Evolutionary conservation across 2,329 filamentous ascomycete species (phyloP).

Genomic region (Amesomyces nigricolor): DNA sequence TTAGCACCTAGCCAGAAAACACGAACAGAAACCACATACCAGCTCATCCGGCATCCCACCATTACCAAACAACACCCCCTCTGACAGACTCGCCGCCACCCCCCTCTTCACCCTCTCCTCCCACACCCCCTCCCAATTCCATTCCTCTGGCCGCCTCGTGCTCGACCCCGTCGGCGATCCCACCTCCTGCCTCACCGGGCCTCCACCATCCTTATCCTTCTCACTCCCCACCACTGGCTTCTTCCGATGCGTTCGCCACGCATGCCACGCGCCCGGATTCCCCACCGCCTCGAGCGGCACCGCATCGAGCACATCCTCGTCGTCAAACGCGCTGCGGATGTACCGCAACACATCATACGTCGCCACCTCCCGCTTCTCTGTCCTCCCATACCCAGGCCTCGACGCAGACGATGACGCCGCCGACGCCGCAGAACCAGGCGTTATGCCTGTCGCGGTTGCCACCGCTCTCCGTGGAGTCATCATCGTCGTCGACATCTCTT

Average conservation of each 20-base stretch:
- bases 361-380: conserved; percentile 37
- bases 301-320: conserved; percentile 68
- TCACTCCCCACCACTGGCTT: conserved; percentile 29
- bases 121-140: conserved; percentile 99
- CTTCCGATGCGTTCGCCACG: conserved; percentile 70
- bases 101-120: conserved; percentile 79
- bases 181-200: not conserved
- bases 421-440: conserved; percentile 5
- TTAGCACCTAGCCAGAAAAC: conserved; percentile 16
- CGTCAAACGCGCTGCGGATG: conserved; percentile 74
- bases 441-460: conserved; percentile 14
- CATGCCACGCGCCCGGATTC: conserved; percentile 89
- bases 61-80: conserved; percentile 70
- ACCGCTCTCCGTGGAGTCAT: conserved; percentile 11
- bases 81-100: conserved; percentile 70
- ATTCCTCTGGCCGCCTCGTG: conserved; percentile 64
- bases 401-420: conserved; percentile 24
- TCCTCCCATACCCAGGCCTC: conserved; percentile 37
- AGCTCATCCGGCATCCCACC: conserved; percentile 61
- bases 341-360: conserved; percentile 71
- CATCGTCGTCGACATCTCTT: not conserved
- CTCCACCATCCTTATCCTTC: not conserved
- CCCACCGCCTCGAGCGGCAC: conserved; percentile 77
- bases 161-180: not conserved
- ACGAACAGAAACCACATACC: conserved; percentile 43